Conservation (phyloP, 2,329 filamentous ascomycete genomes). For the Aaosphaeria arxii region DNA sequence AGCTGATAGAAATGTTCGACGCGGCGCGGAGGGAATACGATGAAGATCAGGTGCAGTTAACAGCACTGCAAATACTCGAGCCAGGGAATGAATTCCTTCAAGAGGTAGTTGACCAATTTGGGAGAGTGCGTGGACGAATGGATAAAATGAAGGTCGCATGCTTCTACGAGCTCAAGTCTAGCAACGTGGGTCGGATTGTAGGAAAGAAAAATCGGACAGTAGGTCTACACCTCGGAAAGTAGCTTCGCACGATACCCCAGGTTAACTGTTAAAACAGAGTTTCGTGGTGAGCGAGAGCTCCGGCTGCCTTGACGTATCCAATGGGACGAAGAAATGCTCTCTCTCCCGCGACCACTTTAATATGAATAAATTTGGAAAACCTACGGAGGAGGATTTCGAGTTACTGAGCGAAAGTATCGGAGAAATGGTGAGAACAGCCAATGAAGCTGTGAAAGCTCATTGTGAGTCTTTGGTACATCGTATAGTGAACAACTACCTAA, state of each 20-base stretch:
- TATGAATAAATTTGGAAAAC: conserved; percentile 20
- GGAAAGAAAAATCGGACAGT: conserved; percentile 7
- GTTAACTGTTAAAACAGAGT: conserved; percentile 6
- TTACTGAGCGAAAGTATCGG: neutral
- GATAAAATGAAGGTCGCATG: conserved; percentile 17
- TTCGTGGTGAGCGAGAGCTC: conserved; percentile 14
- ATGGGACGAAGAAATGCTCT: conserved; percentile 10
- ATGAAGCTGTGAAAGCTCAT: neutral
- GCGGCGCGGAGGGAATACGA: conserved; percentile 18
- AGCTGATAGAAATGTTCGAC: conserved; percentile 21
- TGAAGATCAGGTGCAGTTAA: conserved; percentile 13
- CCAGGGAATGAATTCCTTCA: conserved; percentile 19
- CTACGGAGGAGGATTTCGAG: conserved; percentile 16
- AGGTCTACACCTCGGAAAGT: neutral
- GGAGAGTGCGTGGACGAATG: conserved; percentile 9
- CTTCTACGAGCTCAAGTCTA: conserved; percentile 22
- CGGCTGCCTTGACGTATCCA: conserved; percentile 15
- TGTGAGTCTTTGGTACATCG: neutral
- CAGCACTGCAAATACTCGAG: conserved; percentile 15
- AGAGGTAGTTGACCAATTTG: conserved; percentile 18
- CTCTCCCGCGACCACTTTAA: conserved; percentile 18
- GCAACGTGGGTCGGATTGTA: conserved; percentile 23
- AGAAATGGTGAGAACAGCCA: neutral
- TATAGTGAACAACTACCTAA: neutral
- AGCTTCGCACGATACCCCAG: conserved; percentile 1